Base-by-base conservation (phyloP, 208 protist genomes). In the Naegleria fowleri region DNA sequence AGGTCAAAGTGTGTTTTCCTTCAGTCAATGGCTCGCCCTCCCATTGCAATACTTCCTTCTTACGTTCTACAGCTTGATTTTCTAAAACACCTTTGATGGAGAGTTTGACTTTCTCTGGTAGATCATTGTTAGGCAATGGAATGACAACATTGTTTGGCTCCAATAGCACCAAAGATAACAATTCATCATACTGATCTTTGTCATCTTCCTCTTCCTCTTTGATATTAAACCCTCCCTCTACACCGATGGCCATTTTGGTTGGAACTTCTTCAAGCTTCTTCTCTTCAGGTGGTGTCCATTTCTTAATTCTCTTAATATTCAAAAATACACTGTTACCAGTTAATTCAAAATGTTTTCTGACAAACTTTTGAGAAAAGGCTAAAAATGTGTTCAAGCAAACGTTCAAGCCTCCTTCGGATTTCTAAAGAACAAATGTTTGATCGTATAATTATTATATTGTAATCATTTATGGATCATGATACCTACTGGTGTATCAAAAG, bases 171-270 rank as follows among this genome's bases (percentile, higher is more conserved):
- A 89, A 29, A 41, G 43, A 41, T 3, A 67, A 40, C n/a, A 89
- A 89, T 67, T 58, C n/a, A 41, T 89, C 86, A 67, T 89, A 89
- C 13, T 51, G 7, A 33, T 51, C 40, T n/a, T 58, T 58, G 22
- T 67, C 33, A 41, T 67, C 36, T 41, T 36, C n/a, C 11, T 67
- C 86, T 6, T 55, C 41, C 3, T 89, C 86, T 67, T 89, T 89
- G 16, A 33, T 36, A 51, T 33, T 4, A 11, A 93, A 93, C 6
- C 91, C 91, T 76, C 91, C 92, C 38, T 93, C 92, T 29, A 93
- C 90, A n/a, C 91, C 91, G 39, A 93, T 90, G 5, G 90, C 92
- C 59, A 93, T 87, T 87, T 93, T 93, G 0, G 84, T 93, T 39
- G 48, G 41, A 67, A 38, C 13, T 13, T 67, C 51, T 89, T 67